Conservation (phyloP, 345 rosid species). For the Erucastrum elatum region DNA sequence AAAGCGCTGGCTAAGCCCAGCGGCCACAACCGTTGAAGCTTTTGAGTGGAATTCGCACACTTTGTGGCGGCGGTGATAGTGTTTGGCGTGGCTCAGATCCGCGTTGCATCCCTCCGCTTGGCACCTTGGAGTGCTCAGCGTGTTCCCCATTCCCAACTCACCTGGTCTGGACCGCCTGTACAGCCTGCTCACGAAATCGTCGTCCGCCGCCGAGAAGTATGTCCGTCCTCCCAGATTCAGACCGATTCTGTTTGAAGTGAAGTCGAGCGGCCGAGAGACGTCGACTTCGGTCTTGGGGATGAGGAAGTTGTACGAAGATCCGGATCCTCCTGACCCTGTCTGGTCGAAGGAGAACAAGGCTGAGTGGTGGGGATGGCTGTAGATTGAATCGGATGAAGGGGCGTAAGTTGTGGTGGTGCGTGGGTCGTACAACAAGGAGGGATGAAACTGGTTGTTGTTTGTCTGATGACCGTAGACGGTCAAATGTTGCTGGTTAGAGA, state of each 20-base stretch:
- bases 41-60: slow-evolving; percentile 98
- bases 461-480: slow-evolving; percentile 33
- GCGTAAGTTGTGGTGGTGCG: slow-evolving; percentile 43
- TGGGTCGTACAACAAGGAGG: slow-evolving; percentile 51
- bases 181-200: slow-evolving; percentile 81
- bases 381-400: slow-evolving; percentile 37
- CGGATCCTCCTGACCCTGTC: not conserved
- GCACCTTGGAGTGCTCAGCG: slow-evolving; percentile 58
- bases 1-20: slow-evolving; percentile 94
- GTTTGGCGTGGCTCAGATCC: slow-evolving; percentile 88
- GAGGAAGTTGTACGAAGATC: slow-evolving; percentile 37
- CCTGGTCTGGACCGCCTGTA: slow-evolving; percentile 78
- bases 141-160: slow-evolving; percentile 51
- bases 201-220: slow-evolving; percentile 87
- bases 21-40: slow-evolving; percentile 81
- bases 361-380: slow-evolving; percentile 34
- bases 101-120: slow-evolving; percentile 98
- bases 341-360: slow-evolving; percentile 51
- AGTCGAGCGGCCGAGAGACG: slow-evolving; percentile 47
- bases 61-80: slow-evolving; percentile 96
- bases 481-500: slow-evolving; percentile 28
- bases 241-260: slow-evolving; percentile 65
- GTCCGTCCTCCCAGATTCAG: slow-evolving; percentile 91
- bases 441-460: slow-evolving; percentile 43
- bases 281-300: slow-evolving; percentile 78